A percentile compares a stretch with the other conserved stretches of the same genome.
These are phyloP conservation scores for Citrullus colocynthis DNA, from an alignment of 306 rosid species.

Conservation along the genomic window DNA sequence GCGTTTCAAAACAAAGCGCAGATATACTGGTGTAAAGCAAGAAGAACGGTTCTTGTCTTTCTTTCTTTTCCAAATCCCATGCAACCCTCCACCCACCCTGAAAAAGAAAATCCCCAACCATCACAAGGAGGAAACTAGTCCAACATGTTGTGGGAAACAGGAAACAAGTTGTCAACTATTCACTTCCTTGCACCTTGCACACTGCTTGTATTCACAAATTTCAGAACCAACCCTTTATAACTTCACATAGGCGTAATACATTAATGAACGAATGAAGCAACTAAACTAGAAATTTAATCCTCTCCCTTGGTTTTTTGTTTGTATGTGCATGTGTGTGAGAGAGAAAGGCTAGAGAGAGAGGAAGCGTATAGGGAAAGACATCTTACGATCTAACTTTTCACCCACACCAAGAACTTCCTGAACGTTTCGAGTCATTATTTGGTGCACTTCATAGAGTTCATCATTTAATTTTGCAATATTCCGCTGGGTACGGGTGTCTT, in stretches of 20 bases:
- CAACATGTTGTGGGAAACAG: too few relatives aligned
- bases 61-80: background rate
- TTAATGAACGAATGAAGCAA: background rate
- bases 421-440: constrained; percentile 98
- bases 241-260: background rate
- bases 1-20: background rate
- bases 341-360: background rate
- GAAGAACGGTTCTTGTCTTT: background rate
- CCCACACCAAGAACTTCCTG: constrained; percentile 99
- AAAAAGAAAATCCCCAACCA: background rate
- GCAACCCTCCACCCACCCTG: background rate
- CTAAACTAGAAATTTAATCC: background rate
- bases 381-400: constrained; percentile 98
- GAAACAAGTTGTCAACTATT: background rate
- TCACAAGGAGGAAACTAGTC: background rate
- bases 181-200: background rate
- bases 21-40: background rate
- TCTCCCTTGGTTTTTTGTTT: background rate
- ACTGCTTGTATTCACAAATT: background rate
- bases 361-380: background rate
- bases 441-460: constrained; percentile 98
- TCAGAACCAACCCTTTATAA: background rate
- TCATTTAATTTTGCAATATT: constrained; percentile 94
- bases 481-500: constrained; percentile 92
- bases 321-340: background rate